Conservation (phyloP, 257 asterid genomes). For the Solanum habrochaites region DNA sequence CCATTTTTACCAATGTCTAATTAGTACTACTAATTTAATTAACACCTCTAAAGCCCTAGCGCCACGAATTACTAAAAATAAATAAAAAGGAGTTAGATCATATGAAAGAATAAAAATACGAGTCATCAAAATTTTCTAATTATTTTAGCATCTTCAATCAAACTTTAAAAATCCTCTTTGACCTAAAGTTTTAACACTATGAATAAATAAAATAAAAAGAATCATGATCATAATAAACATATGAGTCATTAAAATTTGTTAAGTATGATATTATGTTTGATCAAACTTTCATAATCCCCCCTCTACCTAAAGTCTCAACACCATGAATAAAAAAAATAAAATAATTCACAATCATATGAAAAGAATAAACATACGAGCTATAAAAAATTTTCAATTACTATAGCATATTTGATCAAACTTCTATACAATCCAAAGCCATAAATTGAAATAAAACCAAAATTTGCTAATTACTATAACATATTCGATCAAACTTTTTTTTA, state of each 20-base stretch:
- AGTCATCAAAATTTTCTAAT: neutral
- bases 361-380: no score
- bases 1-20: neutral
- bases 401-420: neutral
- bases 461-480: neutral
- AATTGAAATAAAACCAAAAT: no score
- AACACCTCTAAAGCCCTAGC: neutral
- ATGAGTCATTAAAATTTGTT: no score
- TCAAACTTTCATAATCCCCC: neutral
- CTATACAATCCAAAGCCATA: no score
- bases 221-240: no score
- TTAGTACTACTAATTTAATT: no score
- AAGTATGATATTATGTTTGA: no score
- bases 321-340: neutral
- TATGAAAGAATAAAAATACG: neutral
- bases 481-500: no score
- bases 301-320: neutral
- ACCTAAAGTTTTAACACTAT: no score
- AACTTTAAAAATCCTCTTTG: rapidly evolving
- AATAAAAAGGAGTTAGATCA: neutral
- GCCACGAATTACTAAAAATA: no score
- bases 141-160: neutral
- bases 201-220: no score
- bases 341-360: neutral
- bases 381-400: neutral